phyloP scores from a whole-genome alignment of 2,329 filamentous ascomycete species.

The Cercospora sesami region DNA sequence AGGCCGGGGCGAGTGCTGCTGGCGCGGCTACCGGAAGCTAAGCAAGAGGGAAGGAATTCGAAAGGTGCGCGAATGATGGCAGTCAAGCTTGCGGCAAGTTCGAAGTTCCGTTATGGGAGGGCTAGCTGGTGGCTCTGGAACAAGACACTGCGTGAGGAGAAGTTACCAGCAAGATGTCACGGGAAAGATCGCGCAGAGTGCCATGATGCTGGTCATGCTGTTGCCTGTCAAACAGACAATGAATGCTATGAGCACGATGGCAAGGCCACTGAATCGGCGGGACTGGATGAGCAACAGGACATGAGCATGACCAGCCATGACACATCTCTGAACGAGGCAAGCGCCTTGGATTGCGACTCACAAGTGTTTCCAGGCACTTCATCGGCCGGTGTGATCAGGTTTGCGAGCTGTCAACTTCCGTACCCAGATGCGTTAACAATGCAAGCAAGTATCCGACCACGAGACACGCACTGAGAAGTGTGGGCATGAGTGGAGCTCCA shows the following conservation, averaged over 20 bases:
- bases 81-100: too few species aligned
- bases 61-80: not conserved
- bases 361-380: not conserved
- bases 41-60: not conserved
- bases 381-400: not conserved
- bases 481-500: not conserved
- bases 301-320: not conserved
- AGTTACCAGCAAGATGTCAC: too few species aligned
- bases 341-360: not conserved
- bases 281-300: not conserved
- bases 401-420: not conserved
- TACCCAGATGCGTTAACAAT: not conserved
- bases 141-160: too few species aligned
- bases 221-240: not conserved
- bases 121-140: too few species aligned
- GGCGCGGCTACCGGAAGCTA: not conserved
- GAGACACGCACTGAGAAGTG: conserved; percentile 1
- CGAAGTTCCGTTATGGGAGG: too few species aligned
- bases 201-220: not conserved
- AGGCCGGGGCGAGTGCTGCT: not conserved
- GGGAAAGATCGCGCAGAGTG: too few species aligned
- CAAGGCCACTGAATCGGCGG: not conserved
- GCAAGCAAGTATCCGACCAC: not conserved
- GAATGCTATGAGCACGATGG: not conserved
- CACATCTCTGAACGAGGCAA: not conserved